Conservation (phyloP, 164 flowering plant genomes). For the Macadamia tetraphylla region DNA sequence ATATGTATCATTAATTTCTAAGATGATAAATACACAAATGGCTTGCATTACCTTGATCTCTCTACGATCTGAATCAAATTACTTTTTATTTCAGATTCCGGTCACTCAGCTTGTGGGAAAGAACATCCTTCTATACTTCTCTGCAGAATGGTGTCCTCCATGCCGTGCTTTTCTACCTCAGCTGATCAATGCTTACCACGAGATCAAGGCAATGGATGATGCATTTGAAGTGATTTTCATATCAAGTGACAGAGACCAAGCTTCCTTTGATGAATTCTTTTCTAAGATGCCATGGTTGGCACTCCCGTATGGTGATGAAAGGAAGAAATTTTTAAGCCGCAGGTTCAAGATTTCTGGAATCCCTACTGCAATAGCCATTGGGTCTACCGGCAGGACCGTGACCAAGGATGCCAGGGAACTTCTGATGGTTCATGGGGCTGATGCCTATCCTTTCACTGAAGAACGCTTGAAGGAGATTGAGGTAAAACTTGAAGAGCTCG, state of each 20-base stretch:
- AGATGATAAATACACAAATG: no score
- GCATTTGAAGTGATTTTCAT: constrained; percentile 61
- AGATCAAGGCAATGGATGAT: constrained; percentile 49
- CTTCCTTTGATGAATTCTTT: constrained; percentile 52
- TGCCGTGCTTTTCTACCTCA: constrained; percentile 62
- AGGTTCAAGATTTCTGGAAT: constrained; percentile 51
- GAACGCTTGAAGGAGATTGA: neutral
- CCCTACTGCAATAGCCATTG: constrained; percentile 39
- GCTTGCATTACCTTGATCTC: neutral
- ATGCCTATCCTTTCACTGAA: constrained; percentile 1
- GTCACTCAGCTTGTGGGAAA: constrained; percentile 70
- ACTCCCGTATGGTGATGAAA: constrained; percentile 58
- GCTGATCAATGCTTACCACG: constrained; percentile 48
- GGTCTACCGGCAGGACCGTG: neutral
- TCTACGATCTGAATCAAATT: no score
- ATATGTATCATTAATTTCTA: no score
- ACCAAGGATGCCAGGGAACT: neutral
- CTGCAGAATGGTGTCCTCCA: constrained; percentile 75
- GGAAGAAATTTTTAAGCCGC: constrained; percentile 33
- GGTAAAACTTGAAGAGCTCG: neutral
- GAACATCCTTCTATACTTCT: constrained; percentile 56
- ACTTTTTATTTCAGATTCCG: constrained; percentile 27
- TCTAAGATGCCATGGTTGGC: constrained; percentile 75
- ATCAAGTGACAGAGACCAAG: constrained; percentile 51
- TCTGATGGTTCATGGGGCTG: neutral